Conservation (phyloP, 2,329 filamentous ascomycete species). For the Venturia aucupariae region DNA sequence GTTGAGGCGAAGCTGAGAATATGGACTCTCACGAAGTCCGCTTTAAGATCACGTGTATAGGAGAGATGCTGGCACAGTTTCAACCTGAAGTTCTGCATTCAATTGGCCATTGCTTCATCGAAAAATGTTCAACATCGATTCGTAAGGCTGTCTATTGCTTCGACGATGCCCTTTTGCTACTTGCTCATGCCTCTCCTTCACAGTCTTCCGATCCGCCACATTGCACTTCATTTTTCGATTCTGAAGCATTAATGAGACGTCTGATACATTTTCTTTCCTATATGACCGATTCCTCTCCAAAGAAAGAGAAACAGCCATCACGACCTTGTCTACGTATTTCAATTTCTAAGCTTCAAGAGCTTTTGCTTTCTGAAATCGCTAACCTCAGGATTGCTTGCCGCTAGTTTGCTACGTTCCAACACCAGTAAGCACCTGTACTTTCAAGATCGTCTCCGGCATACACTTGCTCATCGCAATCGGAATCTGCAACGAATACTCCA, state of each 20-base stretch:
- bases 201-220: too few species aligned
- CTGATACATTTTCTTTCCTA: too few species aligned
- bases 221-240: too few species aligned
- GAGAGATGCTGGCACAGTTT: not conserved
- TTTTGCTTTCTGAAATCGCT: not conserved
- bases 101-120: too few species aligned
- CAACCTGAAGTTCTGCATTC: not conserved
- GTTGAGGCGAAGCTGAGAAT: not conserved
- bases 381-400: not conserved
- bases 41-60: not conserved
- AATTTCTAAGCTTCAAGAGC: too few species aligned
- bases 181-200: too few species aligned
- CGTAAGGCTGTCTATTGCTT: not conserved
- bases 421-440: not conserved
- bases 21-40: not conserved
- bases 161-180: too few species aligned
- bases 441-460: not conserved
- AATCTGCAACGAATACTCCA: not conserved
- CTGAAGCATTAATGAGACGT: too few species aligned
- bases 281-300: too few species aligned
- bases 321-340: too few species aligned
- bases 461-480: conserved; percentile 1
- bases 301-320: too few species aligned
- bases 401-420: not conserved
- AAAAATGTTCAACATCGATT: not conserved